A percentile compares a stretch with the other conserved stretches of the same genome.
Evolutionary conservation across 106 monocot genomes (phyloP).

Genomic region (Apostasia shenzhenica): DNA sequence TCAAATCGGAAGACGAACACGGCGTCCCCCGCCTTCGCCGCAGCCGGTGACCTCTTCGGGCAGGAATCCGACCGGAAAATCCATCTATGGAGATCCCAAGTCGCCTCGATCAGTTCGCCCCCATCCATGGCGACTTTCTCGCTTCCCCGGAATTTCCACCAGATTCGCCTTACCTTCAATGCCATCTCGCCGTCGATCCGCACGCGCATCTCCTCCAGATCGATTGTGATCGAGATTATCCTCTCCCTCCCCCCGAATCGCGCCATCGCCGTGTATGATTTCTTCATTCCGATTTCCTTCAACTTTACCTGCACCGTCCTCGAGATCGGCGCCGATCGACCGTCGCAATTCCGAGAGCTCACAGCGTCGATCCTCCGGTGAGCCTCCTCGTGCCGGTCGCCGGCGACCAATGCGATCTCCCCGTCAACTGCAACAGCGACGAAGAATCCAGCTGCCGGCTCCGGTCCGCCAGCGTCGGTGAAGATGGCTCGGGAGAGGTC

Average conservation of each 20-base stretch:
- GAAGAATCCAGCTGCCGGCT: not conserved
- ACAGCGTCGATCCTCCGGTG: not conserved
- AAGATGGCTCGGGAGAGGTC: not conserved
- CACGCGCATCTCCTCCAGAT: not conserved
- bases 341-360: not conserved
- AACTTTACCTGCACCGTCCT: conserved; percentile 4
- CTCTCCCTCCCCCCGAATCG: not conserved
- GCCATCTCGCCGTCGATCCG: not conserved
- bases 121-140: not conserved
- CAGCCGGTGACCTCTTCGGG: not conserved
- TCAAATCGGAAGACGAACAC: conserved; percentile 2
- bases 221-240: not conserved
- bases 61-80: not conserved
- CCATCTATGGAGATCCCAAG: conserved; percentile 9
- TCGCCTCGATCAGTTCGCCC: not conserved
- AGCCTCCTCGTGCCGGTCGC: not conserved
- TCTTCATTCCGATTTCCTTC: not conserved
- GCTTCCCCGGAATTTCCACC: conserved; percentile 12
- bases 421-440: not conserved
- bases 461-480: not conserved
- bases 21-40: not conserved
- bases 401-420: not conserved
- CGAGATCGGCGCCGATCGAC: not conserved
- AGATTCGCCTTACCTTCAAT: not conserved
- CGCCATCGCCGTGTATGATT: not conserved